Base-by-base conservation (phyloP, 176 grass and related monocot species). In the Bromus sterilis region DNA sequence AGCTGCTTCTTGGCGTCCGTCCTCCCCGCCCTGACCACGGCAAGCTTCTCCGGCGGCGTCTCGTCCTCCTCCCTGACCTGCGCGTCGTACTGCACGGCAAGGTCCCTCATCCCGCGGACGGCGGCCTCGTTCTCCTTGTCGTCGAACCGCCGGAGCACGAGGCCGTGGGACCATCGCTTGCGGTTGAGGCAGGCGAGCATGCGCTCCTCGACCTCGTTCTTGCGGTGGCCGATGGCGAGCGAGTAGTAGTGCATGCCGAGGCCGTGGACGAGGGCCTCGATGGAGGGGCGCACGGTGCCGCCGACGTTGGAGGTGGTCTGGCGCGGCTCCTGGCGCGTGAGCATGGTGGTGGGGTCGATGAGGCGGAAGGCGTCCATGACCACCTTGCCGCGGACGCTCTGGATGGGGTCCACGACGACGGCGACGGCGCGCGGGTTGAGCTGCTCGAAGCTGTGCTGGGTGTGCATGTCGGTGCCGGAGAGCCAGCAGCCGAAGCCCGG, bases 331-430 rank as follows among this genome's bases (percentile, higher is more conserved):
- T 82, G 81, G 3, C 77, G 84, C 34, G 85, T 78, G 87, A 87
- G 85, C 87, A 93, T 87, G 15, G 85, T 70, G 29, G 87, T 49
- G 34, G 84, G 91, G 48, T 87, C 84, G 36, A 69, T n/a, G 36
- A 69, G 66, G 66, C 36, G 66, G 66, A 69, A 69, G 66, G 66
- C 36, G 66, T 69, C 66, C 31, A 90, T 93, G 49, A 93, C 91
- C 65, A 93, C 91, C 73, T 90, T 93, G 31, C 91, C 91, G 30
- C 34, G 90, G n/a, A 93, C 91, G 51, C 91, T 93, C 81, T 93
- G 87, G 62, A 93, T 90, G n/a, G 91, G 87, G 67, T 93, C 91
- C 69, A 93, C 67, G 8, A 93, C 91, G 64, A 93, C 91, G 51
- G 91, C 91, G 23, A 93, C 87, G 57, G 87, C 91, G 30, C 91